Percentiles rank a stretch among this genome's conserved stretches.
Evolutionary conservation across 2,329 filamentous ascomycete species (phyloP).

Genomic region (Alternaria panax): DNA sequence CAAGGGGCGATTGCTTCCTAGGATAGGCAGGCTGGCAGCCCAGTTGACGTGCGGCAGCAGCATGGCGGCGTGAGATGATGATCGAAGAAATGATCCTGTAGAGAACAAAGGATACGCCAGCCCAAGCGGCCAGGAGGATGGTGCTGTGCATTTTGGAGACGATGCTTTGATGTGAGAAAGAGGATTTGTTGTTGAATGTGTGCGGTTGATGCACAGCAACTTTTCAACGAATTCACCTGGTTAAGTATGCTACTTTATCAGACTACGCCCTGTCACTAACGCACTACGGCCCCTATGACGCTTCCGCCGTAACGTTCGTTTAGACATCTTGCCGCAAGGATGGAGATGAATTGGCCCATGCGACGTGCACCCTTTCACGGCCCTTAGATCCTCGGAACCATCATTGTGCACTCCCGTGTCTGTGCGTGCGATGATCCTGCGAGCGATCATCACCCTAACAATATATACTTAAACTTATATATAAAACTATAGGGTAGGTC

Average conservation of each 20-base stretch:
- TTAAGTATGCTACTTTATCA: not conserved
- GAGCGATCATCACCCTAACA: no score
- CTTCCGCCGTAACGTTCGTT: not conserved
- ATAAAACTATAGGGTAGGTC: no score
- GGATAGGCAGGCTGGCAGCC: conserved; percentile 55
- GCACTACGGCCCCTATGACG: not conserved
- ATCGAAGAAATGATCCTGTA: conserved; percentile 40
- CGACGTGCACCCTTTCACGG: conserved; percentile 1
- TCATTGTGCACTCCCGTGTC: not conserved
- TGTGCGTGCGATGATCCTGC: no score
- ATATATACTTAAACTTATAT: no score
- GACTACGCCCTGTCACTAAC: not conserved
- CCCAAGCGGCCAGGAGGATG: conserved; percentile 40
- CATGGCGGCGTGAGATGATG: conserved; percentile 39
- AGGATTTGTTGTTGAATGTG: not conserved
- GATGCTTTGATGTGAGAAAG: not conserved
- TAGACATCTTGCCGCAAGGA: not conserved
- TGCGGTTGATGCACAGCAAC: not conserved
- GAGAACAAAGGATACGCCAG: conserved; percentile 38
- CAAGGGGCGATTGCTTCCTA: conserved; percentile 50
- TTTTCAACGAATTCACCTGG: not conserved
- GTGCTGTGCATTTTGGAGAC: conserved; percentile 37
- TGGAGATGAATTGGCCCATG: conserved; percentile 1
- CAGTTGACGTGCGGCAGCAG: conserved; percentile 43
- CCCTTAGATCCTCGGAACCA: not conserved